Percentiles rank a stretch among this genome's conserved stretches.
phyloP scores from a whole-genome alignment of 164 flowering plant genomes.

The Vitis rotundifolia region DNA sequence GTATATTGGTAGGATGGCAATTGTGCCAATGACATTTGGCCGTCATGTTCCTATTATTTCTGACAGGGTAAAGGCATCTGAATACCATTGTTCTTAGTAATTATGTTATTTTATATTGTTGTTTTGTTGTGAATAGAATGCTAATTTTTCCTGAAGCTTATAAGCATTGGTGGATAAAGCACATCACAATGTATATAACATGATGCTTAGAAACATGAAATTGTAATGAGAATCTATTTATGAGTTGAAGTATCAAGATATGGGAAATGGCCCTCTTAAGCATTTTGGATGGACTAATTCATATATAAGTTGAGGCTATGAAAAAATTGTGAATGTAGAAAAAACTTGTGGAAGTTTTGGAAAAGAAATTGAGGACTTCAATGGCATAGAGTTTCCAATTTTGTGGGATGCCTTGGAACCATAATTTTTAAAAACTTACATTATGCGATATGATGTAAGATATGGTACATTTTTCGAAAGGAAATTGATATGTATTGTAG shows the following conservation, averaged over 20 bases:
- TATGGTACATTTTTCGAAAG: no score
- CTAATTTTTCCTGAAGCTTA: constrained; percentile 1
- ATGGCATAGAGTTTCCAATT: no score
- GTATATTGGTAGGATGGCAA: constrained; percentile 78
- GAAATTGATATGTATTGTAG: no score
- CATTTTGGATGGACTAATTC: no score
- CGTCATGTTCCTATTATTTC: constrained; percentile 94
- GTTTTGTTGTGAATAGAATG: not conserved
- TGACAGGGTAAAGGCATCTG: constrained; percentile 58
- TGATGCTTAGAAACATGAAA: not conserved
- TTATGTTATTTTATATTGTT: not conserved
- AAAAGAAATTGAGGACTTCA: no score
- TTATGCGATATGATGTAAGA: no score
- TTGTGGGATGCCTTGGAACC: no score
- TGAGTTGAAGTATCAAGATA: not conserved
- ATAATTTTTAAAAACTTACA: no score
- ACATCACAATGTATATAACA: no score
- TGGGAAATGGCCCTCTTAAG: not conserved
- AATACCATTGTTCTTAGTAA: not conserved
- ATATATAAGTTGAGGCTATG: no score
- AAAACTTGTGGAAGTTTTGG: no score
- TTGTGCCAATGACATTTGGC: constrained; percentile 95
- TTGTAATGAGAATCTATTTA: not conserved
- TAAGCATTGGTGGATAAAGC: not conserved
- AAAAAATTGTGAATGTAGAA: no score